Evolutionary conservation across 495 filamentous ascomycete genomes (phyloP).

Genomic region (Penicillium paxilli): DNA sequence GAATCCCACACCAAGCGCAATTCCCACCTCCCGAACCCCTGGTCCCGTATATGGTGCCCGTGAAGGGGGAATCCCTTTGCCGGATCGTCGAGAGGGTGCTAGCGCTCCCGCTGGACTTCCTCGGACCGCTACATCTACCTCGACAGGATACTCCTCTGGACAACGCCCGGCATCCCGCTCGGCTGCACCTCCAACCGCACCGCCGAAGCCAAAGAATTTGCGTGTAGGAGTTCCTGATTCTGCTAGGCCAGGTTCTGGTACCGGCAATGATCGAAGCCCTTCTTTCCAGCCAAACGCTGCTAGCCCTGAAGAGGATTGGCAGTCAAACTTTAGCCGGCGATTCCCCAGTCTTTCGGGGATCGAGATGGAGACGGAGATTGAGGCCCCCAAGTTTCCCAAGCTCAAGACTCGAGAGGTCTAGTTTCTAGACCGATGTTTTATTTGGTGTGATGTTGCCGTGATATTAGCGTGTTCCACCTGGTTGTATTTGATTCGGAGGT

Average conservation of each 20-base stretch:
- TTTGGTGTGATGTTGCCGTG: conserved; percentile 16
- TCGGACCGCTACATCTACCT: conserved; percentile 16
- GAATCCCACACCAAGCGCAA: neutral
- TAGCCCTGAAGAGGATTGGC: conserved; percentile 59
- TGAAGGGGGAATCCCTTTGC: conserved; percentile 12
- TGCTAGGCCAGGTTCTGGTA: conserved; percentile 14
- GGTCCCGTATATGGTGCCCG: conserved; percentile 20
- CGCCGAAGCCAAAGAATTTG: conserved; percentile 63
- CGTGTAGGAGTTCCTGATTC: conserved; percentile 40
- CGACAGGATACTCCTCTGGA: conserved; percentile 22
- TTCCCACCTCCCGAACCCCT: conserved; percentile 17
- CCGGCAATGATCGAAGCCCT: conserved; percentile 23
- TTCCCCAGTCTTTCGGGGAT: conserved; percentile 79
- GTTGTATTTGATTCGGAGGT: conserved; percentile 21
- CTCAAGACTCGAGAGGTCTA: conserved; percentile 47
- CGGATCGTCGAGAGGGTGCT: conserved; percentile 17
- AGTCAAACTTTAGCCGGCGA: conserved; percentile 73
- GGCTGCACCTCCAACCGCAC: conserved; percentile 44
- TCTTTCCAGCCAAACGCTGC: conserved; percentile 22
- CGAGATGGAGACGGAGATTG: conserved; percentile 75
- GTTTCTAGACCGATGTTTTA: conserved; percentile 11
- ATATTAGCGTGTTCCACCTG: conserved; percentile 26
- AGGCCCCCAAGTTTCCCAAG: conserved; percentile 40
- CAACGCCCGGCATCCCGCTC: conserved; percentile 21
- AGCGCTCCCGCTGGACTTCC: conserved; percentile 18